Conservation (phyloP, 1,139 yeast species). For the Yamadazyma aaseri region DNA sequence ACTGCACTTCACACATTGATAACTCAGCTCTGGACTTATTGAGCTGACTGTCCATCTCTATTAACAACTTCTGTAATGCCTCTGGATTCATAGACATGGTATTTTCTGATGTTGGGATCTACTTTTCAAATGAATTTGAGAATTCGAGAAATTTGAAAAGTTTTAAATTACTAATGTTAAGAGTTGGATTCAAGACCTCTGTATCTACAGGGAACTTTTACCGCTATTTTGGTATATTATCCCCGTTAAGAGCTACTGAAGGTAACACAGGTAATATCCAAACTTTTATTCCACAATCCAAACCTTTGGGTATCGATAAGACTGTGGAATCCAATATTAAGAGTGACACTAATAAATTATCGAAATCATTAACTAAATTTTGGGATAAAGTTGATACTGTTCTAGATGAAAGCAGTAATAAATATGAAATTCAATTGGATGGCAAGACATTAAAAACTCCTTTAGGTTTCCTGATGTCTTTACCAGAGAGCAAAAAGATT, state of each 20-base stretch:
- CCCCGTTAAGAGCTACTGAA: constrained; percentile 9
- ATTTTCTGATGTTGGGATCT: neutral
- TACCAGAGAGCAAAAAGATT: constrained; percentile 59
- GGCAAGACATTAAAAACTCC: constrained; percentile 82
- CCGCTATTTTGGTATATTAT: constrained; percentile 4
- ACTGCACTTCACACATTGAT: constrained; percentile 58
- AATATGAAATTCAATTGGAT: constrained; percentile 64
- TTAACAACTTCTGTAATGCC: constrained; percentile 49
- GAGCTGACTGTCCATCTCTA: constrained; percentile 67
- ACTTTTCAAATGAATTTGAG: no score
- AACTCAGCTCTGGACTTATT: constrained; percentile 63
- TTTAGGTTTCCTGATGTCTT: constrained; percentile 62
- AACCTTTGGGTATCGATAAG: constrained; percentile 36
- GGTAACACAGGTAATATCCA: constrained; percentile 10
- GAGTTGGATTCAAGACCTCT: constrained; percentile 9
- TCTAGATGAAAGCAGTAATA: constrained; percentile 23
- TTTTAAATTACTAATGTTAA: constrained; percentile 10
- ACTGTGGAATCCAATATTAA: constrained; percentile 51
- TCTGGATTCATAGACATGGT: constrained; percentile 43
- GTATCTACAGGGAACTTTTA: constrained; percentile 2
- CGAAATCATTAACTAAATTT: constrained; percentile 71
- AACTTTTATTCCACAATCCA: constrained; percentile 4
- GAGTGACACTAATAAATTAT: constrained; percentile 68
- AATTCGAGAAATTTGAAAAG: no score
- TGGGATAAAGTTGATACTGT: constrained; percentile 76